These are phyloP conservation scores for Boletus smithii DNA, from an alignment of 1,284 basidiomycete species.

Conservation along the genomic window DNA sequence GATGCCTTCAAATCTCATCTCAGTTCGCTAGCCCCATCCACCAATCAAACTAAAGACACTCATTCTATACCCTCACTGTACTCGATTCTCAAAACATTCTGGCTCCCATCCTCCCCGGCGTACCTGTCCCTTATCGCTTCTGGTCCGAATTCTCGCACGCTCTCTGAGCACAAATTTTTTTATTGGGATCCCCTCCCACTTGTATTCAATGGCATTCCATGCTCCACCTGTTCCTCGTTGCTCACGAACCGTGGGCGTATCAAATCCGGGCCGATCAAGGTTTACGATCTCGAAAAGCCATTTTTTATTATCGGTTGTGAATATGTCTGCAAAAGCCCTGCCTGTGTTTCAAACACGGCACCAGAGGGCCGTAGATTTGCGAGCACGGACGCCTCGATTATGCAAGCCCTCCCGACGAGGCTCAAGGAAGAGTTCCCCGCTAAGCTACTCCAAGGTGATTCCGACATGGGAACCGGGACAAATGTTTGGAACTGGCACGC, in stretches of 20 bases:
- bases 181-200: slow-evolving; percentile 78
- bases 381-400: slow-evolving; percentile 64
- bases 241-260: slow-evolving; percentile 66
- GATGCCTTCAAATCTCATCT: slow-evolving; percentile 72
- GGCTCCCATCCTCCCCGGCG: slow-evolving; percentile 69
- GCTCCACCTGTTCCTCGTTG: slow-evolving; percentile 55
- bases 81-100: slow-evolving; percentile 71
- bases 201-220: slow-evolving; percentile 71
- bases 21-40: slow-evolving; percentile 49
- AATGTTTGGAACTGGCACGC: slow-evolving; percentile 71
- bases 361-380: slow-evolving; percentile 59
- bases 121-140: slow-evolving; percentile 75
- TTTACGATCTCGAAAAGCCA: slow-evolving; percentile 70
- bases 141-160: slow-evolving; percentile 57
- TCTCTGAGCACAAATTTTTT: slow-evolving; percentile 67
- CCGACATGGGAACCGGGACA: slow-evolving; percentile 52
- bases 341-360: slow-evolving; percentile 39
- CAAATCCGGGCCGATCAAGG: slow-evolving; percentile 63
- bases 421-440: slow-evolving; percentile 72
- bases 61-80: slow-evolving; percentile 63
- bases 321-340: slow-evolving; percentile 55
- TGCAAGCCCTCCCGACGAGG: slow-evolving; percentile 60
- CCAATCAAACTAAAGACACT: slow-evolving; percentile 38
- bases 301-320: slow-evolving; percentile 80
- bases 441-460: slow-evolving; percentile 48